These are phyloP conservation scores for Tranzscheliella williamsii DNA, from an alignment of 1,284 basidiomycete genomes.

Conservation along the genomic window DNA sequence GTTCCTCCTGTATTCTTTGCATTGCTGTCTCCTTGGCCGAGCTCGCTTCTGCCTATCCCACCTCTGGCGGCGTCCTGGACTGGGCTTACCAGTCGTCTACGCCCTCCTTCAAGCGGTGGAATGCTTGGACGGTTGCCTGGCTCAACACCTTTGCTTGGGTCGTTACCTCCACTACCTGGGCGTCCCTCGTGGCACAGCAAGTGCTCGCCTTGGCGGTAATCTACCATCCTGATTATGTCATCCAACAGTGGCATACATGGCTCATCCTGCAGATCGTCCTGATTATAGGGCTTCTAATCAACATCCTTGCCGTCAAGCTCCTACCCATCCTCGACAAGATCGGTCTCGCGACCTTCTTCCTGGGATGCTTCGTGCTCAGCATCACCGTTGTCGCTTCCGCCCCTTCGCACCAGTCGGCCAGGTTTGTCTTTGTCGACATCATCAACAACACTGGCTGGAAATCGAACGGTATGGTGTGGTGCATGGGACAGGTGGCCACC, in stretches of 20 bases:
- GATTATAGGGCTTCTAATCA: background rate
- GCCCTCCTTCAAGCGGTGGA: background rate
- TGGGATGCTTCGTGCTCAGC: background rate
- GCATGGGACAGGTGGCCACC: background rate
- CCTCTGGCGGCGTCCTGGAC: background rate
- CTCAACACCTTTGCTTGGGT: background rate
- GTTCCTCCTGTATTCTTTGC: background rate
- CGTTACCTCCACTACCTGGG: background rate
- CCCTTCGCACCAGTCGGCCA: background rate
- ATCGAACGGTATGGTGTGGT: background rate
- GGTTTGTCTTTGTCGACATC: conserved; percentile 1
- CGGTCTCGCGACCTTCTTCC: background rate
- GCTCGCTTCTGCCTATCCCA: background rate
- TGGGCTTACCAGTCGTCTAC: background rate
- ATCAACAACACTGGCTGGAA: conserved; percentile 1
- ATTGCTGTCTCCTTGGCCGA: background rate
- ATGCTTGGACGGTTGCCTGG: background rate
- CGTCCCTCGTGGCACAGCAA: background rate
- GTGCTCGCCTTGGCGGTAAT: background rate
- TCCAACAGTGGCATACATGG: background rate
- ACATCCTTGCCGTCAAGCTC: background rate
- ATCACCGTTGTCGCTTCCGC: background rate
- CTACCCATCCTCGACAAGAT: background rate
- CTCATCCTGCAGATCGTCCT: background rate
- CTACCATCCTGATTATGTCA: conserved; percentile 1